Percentiles rank a stretch among this genome's conserved stretches.
phyloP scores from a whole-genome alignment of 2,329 filamentous ascomycete species.

The Ophiosphaerella narmari region DNA sequence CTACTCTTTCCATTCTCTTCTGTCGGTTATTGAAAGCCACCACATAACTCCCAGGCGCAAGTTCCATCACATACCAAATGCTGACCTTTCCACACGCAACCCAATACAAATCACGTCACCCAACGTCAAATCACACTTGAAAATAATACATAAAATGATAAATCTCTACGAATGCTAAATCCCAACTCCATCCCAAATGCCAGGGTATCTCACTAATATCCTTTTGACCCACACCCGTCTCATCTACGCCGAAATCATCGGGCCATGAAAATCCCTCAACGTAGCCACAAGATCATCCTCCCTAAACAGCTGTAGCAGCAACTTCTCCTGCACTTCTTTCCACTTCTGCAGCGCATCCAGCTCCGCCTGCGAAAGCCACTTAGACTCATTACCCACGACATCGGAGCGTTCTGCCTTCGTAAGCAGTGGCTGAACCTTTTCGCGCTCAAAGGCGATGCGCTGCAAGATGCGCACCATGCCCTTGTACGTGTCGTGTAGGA shows the following conservation, averaged over 20 bases:
- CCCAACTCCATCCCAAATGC: slow-evolving; percentile 14
- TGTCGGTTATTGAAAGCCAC: too few species aligned
- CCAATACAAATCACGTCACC: too few species aligned
- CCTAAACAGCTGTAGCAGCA: slow-evolving; percentile 77
- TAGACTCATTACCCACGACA: slow-evolving; percentile 81
- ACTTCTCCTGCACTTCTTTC: slow-evolving; percentile 66
- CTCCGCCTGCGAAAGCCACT: slow-evolving; percentile 76
- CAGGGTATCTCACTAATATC: slow-evolving; percentile 4
- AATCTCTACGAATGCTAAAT: neutral
- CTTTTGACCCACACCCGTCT: neutral
- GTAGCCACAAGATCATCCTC: slow-evolving; percentile 85
- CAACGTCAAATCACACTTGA: too few species aligned
- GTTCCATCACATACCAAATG: too few species aligned
- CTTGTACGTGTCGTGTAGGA: slow-evolving; percentile 85
- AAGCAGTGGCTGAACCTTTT: slow-evolving; percentile 72
- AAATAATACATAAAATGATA: too few species aligned
- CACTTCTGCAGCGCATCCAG: slow-evolving; percentile 69
- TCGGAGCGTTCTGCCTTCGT: slow-evolving; percentile 84
- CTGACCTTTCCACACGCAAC: too few species aligned
- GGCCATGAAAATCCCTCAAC: slow-evolving; percentile 66
- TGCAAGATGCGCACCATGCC: slow-evolving; percentile 85
- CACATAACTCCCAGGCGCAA: too few species aligned
- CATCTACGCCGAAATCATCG: slow-evolving; percentile 28
- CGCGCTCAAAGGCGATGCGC: slow-evolving; percentile 75
- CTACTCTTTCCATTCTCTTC: too few species aligned